phyloP scores from a whole-genome alignment of 306 rosid species.

The Begonia loranthoides region DNA sequence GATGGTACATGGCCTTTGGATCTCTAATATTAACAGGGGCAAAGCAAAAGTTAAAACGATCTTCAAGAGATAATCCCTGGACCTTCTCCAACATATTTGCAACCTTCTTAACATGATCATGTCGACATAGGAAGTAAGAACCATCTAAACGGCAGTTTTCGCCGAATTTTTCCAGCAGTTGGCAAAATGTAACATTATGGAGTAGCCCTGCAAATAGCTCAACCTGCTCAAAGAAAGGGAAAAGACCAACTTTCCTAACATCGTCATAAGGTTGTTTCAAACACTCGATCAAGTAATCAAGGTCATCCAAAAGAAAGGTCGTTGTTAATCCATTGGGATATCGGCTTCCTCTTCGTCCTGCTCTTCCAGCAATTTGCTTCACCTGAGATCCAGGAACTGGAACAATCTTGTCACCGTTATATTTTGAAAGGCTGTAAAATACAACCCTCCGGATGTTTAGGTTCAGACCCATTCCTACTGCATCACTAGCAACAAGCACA shows the following conservation, averaged over 20 bases:
- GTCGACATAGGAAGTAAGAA: constrained; percentile 63
- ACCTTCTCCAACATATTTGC: constrained; percentile 87
- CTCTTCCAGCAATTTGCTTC: constrained; percentile 95
- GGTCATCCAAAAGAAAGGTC: constrained; percentile 63
- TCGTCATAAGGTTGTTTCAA: constrained; percentile 73
- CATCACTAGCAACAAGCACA: constrained; percentile 89
- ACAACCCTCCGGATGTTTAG: constrained; percentile 87
- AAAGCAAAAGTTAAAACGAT: constrained; percentile 77
- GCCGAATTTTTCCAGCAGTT: constrained; percentile 54
- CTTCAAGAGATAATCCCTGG: constrained; percentile 54
- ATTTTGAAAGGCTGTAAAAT: constrained; percentile 64
- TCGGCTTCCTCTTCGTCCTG: constrained; percentile 84
- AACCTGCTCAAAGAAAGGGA: constrained; percentile 71
- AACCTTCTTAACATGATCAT: constrained; percentile 72
- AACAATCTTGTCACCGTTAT: constrained; percentile 70
- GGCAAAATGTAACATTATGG: constrained; percentile 34
- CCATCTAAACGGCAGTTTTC: constrained; percentile 72
- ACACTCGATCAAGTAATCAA: constrained; percentile 83
- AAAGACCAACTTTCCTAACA: constrained; percentile 60
- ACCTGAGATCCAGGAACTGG: constrained; percentile 85
- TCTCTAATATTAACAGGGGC: constrained; percentile 87
- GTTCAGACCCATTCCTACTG: constrained; percentile 95
- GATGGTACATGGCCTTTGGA: constrained; percentile 85
- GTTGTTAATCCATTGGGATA: constrained; percentile 85
- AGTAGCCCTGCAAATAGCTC: constrained; percentile 73